Percentiles rank a stretch among this genome's conserved stretches.
These are phyloP conservation scores for Aphanomyces astaci DNA, from an alignment of 352 stramenopile species.

Conservation along the genomic window DNA sequence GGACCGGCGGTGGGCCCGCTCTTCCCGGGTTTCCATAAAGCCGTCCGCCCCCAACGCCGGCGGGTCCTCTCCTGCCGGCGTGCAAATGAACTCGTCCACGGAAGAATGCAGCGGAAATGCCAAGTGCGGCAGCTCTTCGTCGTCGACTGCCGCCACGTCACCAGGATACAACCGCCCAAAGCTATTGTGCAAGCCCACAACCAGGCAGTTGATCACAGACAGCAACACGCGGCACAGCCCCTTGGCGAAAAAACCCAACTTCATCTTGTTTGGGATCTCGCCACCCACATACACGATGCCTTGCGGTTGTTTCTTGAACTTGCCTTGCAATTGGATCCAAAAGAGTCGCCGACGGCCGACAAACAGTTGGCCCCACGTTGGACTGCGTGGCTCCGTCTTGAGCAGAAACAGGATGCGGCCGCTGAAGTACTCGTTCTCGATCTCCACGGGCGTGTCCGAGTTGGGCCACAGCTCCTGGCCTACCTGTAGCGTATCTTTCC, in stretches of 20 bases:
- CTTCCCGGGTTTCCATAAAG: constrained; percentile 44
- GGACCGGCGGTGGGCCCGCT: constrained; percentile 29
- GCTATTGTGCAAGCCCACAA: constrained; percentile 46
- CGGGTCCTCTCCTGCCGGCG: constrained; percentile 28
- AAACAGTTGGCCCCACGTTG: constrained; percentile 33
- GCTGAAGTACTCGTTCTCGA: constrained; percentile 74
- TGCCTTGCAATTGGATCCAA: constrained; percentile 54
- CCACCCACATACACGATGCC: constrained; percentile 55
- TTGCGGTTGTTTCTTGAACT: constrained; percentile 52
- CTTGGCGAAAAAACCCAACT: constrained; percentile 49
- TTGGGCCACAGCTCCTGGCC: constrained; percentile 24
- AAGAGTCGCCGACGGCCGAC: constrained; percentile 43
- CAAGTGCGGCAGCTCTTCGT: constrained; percentile 55
- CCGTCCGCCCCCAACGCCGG: constrained; percentile 37
- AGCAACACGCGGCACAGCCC: constrained; percentile 45
- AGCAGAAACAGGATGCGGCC: constrained; percentile 64
- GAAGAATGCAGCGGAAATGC: constrained; percentile 54
- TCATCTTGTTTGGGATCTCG: constrained; percentile 47
- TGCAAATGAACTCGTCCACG: constrained; percentile 58
- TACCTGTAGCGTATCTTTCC: background rate
- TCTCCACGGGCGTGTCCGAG: constrained; percentile 35
- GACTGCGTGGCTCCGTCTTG: constrained; percentile 27
- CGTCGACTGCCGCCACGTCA: constrained; percentile 24
- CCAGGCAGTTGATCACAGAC: constrained; percentile 44
- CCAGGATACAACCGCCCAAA: constrained; percentile 34